Evolutionary conservation across 805 yeast species (phyloP).

Genomic region (Blastobotrys terrestris): DNA sequence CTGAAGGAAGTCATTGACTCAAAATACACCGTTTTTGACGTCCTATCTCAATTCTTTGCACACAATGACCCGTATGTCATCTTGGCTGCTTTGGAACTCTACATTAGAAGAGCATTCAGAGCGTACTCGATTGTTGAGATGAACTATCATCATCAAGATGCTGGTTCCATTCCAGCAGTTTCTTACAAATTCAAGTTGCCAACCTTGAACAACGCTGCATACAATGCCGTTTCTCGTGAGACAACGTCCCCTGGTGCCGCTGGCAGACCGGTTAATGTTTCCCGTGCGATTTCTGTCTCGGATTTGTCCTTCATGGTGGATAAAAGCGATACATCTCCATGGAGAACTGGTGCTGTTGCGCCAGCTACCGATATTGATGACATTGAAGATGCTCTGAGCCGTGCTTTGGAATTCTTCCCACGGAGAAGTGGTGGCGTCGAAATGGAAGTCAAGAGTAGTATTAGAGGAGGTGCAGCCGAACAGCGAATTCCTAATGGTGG

Average conservation of each 20-base stretch:
- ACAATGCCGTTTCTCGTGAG: slow-evolving; percentile 44
- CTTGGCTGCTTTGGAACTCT: slow-evolving; percentile 94
- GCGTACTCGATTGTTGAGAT: slow-evolving; percentile 86
- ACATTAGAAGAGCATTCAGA: slow-evolving; percentile 92
- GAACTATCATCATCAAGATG: slow-evolving; percentile 44
- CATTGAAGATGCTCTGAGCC: slow-evolving; percentile 70
- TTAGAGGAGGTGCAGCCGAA: slow-evolving; percentile 40
- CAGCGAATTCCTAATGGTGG: slow-evolving; percentile 32
- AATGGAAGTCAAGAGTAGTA: slow-evolving; percentile 30
- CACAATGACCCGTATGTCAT: slow-evolving; percentile 83
- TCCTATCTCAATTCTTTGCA: slow-evolving; percentile 82
- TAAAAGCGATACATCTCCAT: slow-evolving; percentile 51
- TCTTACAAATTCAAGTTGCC: slow-evolving; percentile 90
- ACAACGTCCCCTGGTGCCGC: slow-evolving; percentile 27
- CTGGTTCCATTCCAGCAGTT: slow-evolving; percentile 53
- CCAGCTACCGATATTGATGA: slow-evolving; percentile 84
- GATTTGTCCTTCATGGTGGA: slow-evolving; percentile 83
- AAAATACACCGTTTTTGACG: slow-evolving; percentile 93
- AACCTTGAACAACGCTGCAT: slow-evolving; percentile 61
- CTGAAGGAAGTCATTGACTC: slow-evolving; percentile 93
- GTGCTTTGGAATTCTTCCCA: slow-evolving; percentile 70
- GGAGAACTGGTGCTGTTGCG: slow-evolving; percentile 79
- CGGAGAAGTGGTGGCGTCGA: slow-evolving; percentile 34
- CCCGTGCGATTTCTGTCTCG: slow-evolving; percentile 82
- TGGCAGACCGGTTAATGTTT: slow-evolving; percentile 16